Evolutionary conservation across 805 yeast genomes (phyloP), one percentile per base, ranked within the genome.

Genomic region (Schwanniomyces vanrijiae): DNA sequence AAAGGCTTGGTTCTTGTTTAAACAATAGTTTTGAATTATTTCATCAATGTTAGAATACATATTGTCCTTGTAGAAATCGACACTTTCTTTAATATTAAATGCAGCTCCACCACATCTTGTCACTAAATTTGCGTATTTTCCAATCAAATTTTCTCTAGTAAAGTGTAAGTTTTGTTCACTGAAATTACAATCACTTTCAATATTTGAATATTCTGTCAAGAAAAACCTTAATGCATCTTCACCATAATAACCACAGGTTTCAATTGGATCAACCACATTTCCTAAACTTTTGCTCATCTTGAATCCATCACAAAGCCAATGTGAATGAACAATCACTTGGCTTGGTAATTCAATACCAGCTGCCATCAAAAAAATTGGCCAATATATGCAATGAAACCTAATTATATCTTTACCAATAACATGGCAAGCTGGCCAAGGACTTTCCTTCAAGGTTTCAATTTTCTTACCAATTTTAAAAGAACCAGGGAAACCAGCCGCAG

Each of bases 281-380:
- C 97, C 97, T 45, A 83, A 69, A 47, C 95, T 85, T 58, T 94
- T 94, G 43, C 96, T 88, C 99, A 94, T 94, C 61, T 94, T 94
- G 38, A 82, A 71, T 0, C 98, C 98, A 28, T 83, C 86, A 64
- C 86, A 80, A 19, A 91, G 72, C 98, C 98, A 94, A 64, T 94
- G 99, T 5, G 95, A 85, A 69, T 94, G 99, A 2, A 94, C 96
- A 5, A 90, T 76, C 3, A 94, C 79, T 48, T 83, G 84, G 37
- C 76, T 68, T 0, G 98, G 98, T 5, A 86, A 58, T 4, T 78
- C 80, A 0, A 88, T 59, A 0, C 77, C 86, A 0, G 95, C 94
- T 0, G 97, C 97, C 77, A 91, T 69, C 47, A 94, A 69, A 48
- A 94, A 84, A 1, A 89, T 83, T 0, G 98, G 98, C 99, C 99